phyloP scores from a whole-genome alignment of 495 filamentous ascomycete species.

The Talaromyces liani region DNA sequence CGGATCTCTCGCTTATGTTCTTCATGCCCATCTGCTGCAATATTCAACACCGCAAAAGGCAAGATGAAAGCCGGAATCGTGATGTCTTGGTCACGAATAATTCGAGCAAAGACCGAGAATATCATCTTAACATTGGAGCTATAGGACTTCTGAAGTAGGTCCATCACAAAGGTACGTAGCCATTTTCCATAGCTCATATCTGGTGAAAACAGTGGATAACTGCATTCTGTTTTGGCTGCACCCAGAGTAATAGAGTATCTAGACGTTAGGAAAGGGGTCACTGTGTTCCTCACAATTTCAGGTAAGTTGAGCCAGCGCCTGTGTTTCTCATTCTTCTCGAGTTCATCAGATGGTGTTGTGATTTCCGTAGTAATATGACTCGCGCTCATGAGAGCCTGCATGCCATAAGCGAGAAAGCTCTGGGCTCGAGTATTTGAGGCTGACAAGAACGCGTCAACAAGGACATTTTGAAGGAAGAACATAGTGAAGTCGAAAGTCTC shows the following conservation, averaged over 20 bases:
- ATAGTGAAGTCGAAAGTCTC: slow-evolving; percentile 84
- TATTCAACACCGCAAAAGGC: slow-evolving; percentile 75
- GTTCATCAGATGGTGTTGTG: slow-evolving; percentile 41
- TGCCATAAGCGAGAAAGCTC: slow-evolving; percentile 83
- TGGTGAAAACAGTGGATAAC: slow-evolving; percentile 70
- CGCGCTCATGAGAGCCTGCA: slow-evolving; percentile 82
- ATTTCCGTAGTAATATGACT: slow-evolving; percentile 59
- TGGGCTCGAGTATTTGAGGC: slow-evolving; percentile 79
- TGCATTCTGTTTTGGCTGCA: slow-evolving; percentile 37
- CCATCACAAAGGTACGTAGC: slow-evolving; percentile 71
- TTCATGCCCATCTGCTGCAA: slow-evolving; percentile 61
- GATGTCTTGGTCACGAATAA: slow-evolving; percentile 75
- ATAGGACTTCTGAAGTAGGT: slow-evolving; percentile 67
- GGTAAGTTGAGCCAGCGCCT: slow-evolving; percentile 70
- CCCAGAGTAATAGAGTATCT: slow-evolving; percentile 64
- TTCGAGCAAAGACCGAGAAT: slow-evolving; percentile 70
- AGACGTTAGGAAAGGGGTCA: slow-evolving; percentile 79
- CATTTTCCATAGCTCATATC: slow-evolving; percentile 63
- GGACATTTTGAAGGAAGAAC: slow-evolving; percentile 74
- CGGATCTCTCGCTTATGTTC: slow-evolving; percentile 58
- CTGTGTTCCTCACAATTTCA: slow-evolving; percentile 62
- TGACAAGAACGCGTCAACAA: slow-evolving; percentile 86
- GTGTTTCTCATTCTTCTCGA: slow-evolving; percentile 48
- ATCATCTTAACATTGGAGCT: slow-evolving; percentile 59
- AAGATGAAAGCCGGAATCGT: slow-evolving; percentile 79